Evolutionary conservation across 1,284 basidiomycete genomes (phyloP), one percentile per base, ranked within the genome.

Genomic region (Macrocybe sp.): DNA sequence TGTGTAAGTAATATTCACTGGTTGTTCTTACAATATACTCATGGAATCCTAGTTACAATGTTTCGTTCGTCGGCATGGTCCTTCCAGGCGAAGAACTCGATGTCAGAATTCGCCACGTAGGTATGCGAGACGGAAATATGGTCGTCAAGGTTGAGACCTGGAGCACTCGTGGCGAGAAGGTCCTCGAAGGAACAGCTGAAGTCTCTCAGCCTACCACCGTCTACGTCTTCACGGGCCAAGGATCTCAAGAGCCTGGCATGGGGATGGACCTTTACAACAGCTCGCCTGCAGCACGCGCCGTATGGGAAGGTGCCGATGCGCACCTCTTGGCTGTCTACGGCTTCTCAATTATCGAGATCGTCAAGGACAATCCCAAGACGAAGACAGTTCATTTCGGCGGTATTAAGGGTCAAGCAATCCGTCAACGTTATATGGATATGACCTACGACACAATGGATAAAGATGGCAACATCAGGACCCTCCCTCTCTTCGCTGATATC

Each of bases 311-410:
- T 49, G 96, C 96, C 45, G 96, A 99, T 63, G 80, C 82, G 22
- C 96, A 99, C 67, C 74, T 99, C 52, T 87, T 90, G 49, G 87
- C 91, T 31, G 92, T 96, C 10, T 96, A 98, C 65, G 96, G 93
- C 38, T 98, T 99, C 77, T 97, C 93, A 1, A 98, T 99, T 66
- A 78, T 98, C 63, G 94, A 99, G 64, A 98, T 99, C 60, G 94
- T 97, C 68, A 95, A 95, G 72, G 89, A 94, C 66, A 97, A 97
- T 66, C 93, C 94, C 36, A 96, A 94, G 76, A 85, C 91, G 67
- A 93, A 98, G 77, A 98, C 94, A 0, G 89, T 99, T 57, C 96
- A 99, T 70, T 99, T 99, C 59, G 97, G 97, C 76, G 96, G 96
- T 68, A 90, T 97, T 71, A 97, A 97, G 70, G 96, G 96, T 39